phyloP scores from a whole-genome alignment of 2,329 filamentous ascomycete species.

The Cladosporium sp. region DNA sequence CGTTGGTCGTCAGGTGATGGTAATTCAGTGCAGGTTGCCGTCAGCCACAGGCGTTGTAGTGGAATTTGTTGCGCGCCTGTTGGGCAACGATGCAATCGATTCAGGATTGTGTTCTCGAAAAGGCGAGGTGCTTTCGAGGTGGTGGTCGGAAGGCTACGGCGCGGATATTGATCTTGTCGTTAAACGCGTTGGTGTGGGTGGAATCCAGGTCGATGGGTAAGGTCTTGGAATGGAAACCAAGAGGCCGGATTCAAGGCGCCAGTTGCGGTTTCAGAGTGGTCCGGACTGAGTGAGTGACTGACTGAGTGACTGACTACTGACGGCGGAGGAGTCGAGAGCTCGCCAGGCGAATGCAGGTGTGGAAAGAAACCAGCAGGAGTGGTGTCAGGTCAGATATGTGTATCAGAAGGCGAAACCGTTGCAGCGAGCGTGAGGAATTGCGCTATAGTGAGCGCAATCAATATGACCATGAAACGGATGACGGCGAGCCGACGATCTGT shows the following conservation, averaged over 20 bases:
- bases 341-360: slow-evolving; percentile 18
- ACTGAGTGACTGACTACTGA: slow-evolving; percentile 16
- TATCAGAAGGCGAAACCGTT: slow-evolving; percentile 20
- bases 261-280: slow-evolving; percentile 19
- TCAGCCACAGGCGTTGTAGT: slow-evolving; percentile 15
- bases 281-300: slow-evolving; percentile 11
- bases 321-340: slow-evolving; percentile 18
- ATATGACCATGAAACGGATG: slow-evolving; percentile 23
- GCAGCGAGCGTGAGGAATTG: slow-evolving; percentile 21
- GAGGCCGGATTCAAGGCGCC: slow-evolving; percentile 32
- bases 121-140: slow-evolving; percentile 2
- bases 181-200: slow-evolving; percentile 26
- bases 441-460: slow-evolving; percentile 18
- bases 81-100: slow-evolving; percentile 9
- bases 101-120: slow-evolving; percentile 1
- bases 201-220: slow-evolving; percentile 33
- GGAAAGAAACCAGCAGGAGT: slow-evolving; percentile 21
- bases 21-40: slow-evolving; percentile 13
- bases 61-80: background rate
- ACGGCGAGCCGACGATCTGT: slow-evolving; percentile 22
- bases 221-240: slow-evolving; percentile 32
- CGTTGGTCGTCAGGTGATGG: slow-evolving; percentile 14
- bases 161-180: slow-evolving; percentile 16
- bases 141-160: background rate
- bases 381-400: slow-evolving; percentile 20